Conservation (phyloP, 2,329 filamentous ascomycete genomes). For the Coniochaeta hoffmannii region DNA sequence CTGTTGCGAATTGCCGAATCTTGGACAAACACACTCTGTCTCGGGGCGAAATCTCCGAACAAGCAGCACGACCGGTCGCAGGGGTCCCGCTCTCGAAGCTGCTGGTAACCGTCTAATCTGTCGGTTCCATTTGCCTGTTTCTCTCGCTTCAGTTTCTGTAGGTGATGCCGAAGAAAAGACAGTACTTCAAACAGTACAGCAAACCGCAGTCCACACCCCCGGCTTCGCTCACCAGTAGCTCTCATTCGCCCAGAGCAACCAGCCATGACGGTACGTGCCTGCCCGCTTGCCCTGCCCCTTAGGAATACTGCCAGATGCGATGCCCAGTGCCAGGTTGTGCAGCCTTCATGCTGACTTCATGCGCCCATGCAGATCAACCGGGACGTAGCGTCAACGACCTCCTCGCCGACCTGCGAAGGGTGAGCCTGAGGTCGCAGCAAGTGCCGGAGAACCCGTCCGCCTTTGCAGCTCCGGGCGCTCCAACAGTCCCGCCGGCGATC, state of each 20-base stretch:
- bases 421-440: conserved; percentile 21
- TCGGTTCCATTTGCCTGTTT: not conserved
- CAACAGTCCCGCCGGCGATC: conserved; percentile 53
- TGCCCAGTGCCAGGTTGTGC: not conserved
- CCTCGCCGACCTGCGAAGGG: conserved; percentile 48
- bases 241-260: not conserved
- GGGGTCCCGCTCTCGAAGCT: not conserved
- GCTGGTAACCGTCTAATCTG: conserved; percentile 1
- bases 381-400: conserved; percentile 50
- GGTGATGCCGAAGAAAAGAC: conserved; percentile 58
- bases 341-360: not conserved
- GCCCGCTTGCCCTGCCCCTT: not conserved
- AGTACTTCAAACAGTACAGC: conserved; percentile 40
- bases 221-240: conserved; percentile 34
- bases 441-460: conserved; percentile 3
- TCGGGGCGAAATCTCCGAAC: not conserved
- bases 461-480: conserved; percentile 19
- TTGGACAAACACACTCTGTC: not conserved
- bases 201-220: conserved; percentile 51
- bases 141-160: not conserved
- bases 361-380: conserved; percentile 10
- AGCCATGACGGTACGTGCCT: conserved; percentile 4
- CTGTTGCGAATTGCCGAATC: not conserved
- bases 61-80: not conserved
- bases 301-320: not conserved